A percentile compares a stretch with the other conserved stretches of the same genome.
These are phyloP conservation scores for Zymoseptoria tritici DNA, from an alignment of 2,329 filamentous ascomycete species.

Conservation along the genomic window DNA sequence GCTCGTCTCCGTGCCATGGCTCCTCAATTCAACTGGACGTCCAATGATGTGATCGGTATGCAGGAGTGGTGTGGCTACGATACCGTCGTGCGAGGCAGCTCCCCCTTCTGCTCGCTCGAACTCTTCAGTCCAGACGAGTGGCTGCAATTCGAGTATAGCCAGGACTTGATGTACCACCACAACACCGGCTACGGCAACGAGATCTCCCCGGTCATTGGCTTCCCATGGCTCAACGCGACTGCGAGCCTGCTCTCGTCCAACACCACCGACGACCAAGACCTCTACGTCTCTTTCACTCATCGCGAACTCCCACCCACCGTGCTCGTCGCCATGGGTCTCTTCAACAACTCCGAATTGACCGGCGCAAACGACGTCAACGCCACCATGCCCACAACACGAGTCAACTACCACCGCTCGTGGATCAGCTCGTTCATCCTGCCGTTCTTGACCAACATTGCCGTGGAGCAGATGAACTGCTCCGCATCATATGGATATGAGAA, in stretches of 20 bases:
- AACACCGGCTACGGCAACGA: constrained; percentile 58
- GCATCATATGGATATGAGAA: constrained; percentile 49
- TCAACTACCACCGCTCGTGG: constrained; percentile 59
- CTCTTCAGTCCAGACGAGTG: constrained; percentile 57
- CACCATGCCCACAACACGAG: constrained; percentile 56
- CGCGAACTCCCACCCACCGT: constrained; percentile 61
- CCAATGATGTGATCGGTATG: constrained; percentile 56
- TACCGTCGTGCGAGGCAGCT: constrained; percentile 57
- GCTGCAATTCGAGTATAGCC: constrained; percentile 57
- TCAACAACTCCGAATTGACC: constrained; percentile 57
- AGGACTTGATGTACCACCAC: constrained; percentile 64
- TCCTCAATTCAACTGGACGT: constrained; percentile 56
- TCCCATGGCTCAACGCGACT: constrained; percentile 61
- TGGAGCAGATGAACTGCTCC: constrained; percentile 56
- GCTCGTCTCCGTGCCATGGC: constrained; percentile 48
- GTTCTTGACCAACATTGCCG: constrained; percentile 58
- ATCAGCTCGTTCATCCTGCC: constrained; percentile 56
- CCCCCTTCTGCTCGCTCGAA: constrained; percentile 54
- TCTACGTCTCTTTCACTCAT: constrained; percentile 63
- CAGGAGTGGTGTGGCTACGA: constrained; percentile 67
- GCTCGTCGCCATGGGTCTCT: constrained; percentile 59
- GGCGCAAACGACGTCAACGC: constrained; percentile 49
- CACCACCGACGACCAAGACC: constrained; percentile 43
- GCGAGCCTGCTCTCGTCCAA: constrained; percentile 43
- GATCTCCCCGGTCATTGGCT: constrained; percentile 52